Evolutionary conservation across 2,329 filamentous ascomycete genomes (phyloP).

Genomic region (Neofusicoccum cordaticola): DNA sequence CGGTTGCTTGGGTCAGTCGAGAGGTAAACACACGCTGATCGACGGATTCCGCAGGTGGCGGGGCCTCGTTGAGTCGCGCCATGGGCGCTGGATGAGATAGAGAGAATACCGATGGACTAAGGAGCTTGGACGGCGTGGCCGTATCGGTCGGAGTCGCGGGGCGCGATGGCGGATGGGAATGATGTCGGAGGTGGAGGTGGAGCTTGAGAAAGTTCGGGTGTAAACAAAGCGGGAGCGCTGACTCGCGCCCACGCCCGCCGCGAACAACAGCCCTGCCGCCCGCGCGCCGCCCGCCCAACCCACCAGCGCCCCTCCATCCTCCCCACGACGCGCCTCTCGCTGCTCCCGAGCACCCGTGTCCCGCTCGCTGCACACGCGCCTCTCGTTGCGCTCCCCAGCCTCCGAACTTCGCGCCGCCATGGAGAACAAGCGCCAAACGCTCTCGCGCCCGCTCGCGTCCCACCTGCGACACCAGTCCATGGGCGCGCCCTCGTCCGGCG

Average conservation of each 20-base stretch:
- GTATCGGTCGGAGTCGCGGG: neutral
- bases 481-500: slow-evolving; percentile 41
- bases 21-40: slow-evolving; percentile 62
- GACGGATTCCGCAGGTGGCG: slow-evolving; percentile 64
- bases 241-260: neutral
- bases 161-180: slow-evolving; percentile 9
- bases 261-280: neutral
- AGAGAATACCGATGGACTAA: neutral
- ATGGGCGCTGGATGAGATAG: slow-evolving; percentile 50
- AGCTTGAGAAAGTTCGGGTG: slow-evolving; percentile 7
- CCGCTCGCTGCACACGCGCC: too few species aligned
- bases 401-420: neutral
- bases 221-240: slow-evolving; percentile 7
- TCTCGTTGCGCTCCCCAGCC: neutral
- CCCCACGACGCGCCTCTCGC: neutral
- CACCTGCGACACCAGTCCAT: slow-evolving; percentile 61
- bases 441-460: slow-evolving; percentile 52
- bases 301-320: neutral
- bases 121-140: neutral
- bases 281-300: neutral
- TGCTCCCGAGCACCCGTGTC: neutral
- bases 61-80: slow-evolving; percentile 78
- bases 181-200: slow-evolving; percentile 9
- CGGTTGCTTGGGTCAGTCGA: neutral
- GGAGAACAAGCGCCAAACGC: slow-evolving; percentile 38